These are phyloP conservation scores for Globomyces sp. DNA, from an alignment of 371 early-diverging fungal species.

Conservation along the genomic window DNA sequence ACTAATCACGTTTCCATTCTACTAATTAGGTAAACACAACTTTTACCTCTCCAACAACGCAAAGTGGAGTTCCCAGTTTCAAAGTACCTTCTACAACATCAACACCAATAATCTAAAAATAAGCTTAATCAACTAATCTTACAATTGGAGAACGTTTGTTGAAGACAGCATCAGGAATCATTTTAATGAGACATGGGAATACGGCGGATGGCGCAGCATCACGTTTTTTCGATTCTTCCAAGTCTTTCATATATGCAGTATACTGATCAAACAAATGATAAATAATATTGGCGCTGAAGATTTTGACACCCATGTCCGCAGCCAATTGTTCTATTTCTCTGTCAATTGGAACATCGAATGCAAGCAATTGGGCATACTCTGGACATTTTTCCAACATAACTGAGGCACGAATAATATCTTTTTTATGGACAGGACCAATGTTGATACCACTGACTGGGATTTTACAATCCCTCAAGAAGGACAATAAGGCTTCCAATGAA, in stretches of 20 bases:
- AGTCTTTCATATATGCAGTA: slow-evolving; percentile 60
- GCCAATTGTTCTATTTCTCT: slow-evolving; percentile 95
- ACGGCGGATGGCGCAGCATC: slow-evolving; percentile 89
- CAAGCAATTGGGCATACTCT: slow-evolving; percentile 94
- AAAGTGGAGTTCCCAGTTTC: slow-evolving; percentile 93
- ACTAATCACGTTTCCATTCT: slow-evolving; percentile 51
- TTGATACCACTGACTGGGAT: slow-evolving; percentile 98
- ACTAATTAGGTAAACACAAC: slow-evolving; percentile 41
- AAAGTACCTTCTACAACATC: slow-evolving; percentile 95
- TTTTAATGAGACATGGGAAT: slow-evolving; percentile 95
- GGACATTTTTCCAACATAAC: slow-evolving; percentile 91
- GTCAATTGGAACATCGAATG: slow-evolving; percentile 99
- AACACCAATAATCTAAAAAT: slow-evolving; percentile 71
- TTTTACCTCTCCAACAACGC: slow-evolving; percentile 78
- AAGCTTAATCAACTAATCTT: not conserved
- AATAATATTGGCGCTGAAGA: slow-evolving; percentile 99
- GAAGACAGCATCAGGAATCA: slow-evolving; percentile 94
- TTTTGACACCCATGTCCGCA: slow-evolving; percentile 86
- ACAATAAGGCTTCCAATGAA: slow-evolving; percentile 98
- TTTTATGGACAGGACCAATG: slow-evolving; percentile 98
- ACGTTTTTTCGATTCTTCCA: slow-evolving; percentile 82
- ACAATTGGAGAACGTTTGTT: slow-evolving; percentile 97
- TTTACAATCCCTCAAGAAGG: slow-evolving; percentile 90
- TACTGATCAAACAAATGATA: slow-evolving; percentile 99
- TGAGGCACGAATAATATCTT: slow-evolving; percentile 93